phyloP scores from a whole-genome alignment of 192 early-diverging fungal genomes.

The Phlyctochytrium arcticum region DNA sequence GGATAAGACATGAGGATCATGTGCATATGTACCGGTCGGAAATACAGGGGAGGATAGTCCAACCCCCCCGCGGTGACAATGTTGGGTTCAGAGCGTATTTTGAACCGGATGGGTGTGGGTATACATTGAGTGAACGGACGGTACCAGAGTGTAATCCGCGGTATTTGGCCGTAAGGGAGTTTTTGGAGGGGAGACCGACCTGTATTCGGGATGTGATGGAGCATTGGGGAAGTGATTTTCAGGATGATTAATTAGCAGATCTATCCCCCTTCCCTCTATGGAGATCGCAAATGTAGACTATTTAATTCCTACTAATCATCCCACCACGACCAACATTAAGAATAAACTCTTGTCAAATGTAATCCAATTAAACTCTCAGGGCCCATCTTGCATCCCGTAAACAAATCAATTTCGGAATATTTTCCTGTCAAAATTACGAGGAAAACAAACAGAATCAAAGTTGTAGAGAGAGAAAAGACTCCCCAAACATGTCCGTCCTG shows the following conservation, averaged over 20 bases:
- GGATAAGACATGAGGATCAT: neutral
- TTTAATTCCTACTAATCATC: no score
- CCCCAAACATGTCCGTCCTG: constrained; percentile 23
- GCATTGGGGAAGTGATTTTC: neutral
- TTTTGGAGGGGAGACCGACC: neutral
- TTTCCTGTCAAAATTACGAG: no score
- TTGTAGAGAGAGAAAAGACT: no score
- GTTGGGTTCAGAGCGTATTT: constrained; percentile 2
- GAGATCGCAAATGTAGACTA: no score
- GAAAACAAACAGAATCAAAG: no score
- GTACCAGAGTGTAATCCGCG: neutral
- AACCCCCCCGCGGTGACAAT: neutral
- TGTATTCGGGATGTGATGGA: neutral
- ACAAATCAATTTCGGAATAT: no score
- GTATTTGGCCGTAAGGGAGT: neutral
- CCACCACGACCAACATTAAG: no score
- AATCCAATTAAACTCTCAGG: no score
- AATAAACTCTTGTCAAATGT: no score
- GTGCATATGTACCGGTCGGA: neutral
- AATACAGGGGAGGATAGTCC: neutral
- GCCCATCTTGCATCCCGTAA: no score
- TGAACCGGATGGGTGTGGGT: neutral
- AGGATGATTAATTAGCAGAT: neutral
- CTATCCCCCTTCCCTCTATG: no score
- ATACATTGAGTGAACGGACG: neutral